Percentiles rank a stretch among this genome's conserved stretches.
Conservation (phyloP, 768 basidiomycete species). For the Suillus lakei region DNA sequence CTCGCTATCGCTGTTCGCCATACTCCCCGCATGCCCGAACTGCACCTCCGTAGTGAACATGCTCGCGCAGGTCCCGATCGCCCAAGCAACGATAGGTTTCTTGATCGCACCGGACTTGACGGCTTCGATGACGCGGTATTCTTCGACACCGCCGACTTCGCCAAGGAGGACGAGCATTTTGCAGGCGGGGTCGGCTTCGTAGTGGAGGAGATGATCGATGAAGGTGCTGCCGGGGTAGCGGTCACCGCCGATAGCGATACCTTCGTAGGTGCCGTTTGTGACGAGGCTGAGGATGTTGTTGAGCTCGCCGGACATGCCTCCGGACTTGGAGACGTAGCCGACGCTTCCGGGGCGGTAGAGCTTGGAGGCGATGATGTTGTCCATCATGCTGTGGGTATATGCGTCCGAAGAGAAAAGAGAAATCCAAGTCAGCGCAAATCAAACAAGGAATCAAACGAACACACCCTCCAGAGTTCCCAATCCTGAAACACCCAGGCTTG, state of each 20-base stretch:
- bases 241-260: conserved; percentile 99
- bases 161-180: conserved; percentile 99
- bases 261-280: conserved; percentile 99
- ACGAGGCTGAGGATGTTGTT: conserved; percentile 98
- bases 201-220: conserved; percentile 97
- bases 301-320: conserved; percentile 99
- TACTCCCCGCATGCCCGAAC: no score
- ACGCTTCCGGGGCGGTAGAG: conserved; percentile 97
- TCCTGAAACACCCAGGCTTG: no score
- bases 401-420: no score
- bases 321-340: conserved; percentile 99
- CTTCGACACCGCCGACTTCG: conserved; percentile 98
- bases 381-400: conserved; percentile 93
- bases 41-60: no score
- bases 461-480: no score
- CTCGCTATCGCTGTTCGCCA: no score
- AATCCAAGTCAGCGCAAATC: no score
- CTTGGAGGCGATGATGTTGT: conserved; percentile 99
- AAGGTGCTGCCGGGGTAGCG: conserved; percentile 98
- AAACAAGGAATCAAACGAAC: no score
- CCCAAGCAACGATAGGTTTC: no score
- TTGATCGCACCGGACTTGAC: no score
- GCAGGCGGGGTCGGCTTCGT: conserved; percentile 96
- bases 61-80: no score
- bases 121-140: conserved; percentile 98